Base-by-base conservation (phyloP, 1,284 basidiomycete species). In the Rhodotorula sp. region DNA sequence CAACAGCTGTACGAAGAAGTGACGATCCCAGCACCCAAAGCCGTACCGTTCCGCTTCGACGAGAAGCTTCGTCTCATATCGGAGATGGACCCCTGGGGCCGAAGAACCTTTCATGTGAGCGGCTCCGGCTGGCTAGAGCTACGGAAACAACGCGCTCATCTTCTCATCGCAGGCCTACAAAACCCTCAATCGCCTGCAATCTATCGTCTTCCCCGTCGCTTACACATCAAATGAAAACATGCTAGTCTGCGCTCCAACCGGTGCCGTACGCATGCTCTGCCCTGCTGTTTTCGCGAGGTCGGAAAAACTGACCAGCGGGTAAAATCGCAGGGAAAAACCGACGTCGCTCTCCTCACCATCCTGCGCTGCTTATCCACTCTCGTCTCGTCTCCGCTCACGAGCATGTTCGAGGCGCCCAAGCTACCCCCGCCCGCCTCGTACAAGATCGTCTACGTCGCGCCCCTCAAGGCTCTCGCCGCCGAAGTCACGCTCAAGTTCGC, bases 391-490 rank as follows among this genome's bases (percentile, higher is more conserved):
- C 80, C 84, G 87, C 64, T 83, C 8, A 77, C 79, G 0, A 80
- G 78, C 5, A 79, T 80, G 66, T 77, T 79, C 77, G 60, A 65
- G 1, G 34, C 74, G 57, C 79, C 86, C 67, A 38, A 64, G 64
- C 70, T 76, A 5, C 74, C 70, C n/a, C 71, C 69, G 1, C 45
- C 75, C 14, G 68, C 64, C 62, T 79, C 81, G 47, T 99, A 98
- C 85, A 99, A 99, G 81, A 89, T 99, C 70, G 93, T 99, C 67
- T 99, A 99, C 78, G 97, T 99, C 49, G 97, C 97, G 15, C 97
- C 97, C 0, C 99, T 99, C 94, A 99, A 99, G 81, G 97, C 97
- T 5, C 83, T 99, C 48, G 97, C 95, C 1, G 88, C 94, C 3
- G 97, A 99, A 80, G 94, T 99, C 75, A 92, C 93, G 12, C 88